Evolutionary conservation across 768 basidiomycete species (phyloP), one percentile per base, ranked within the genome.

Genomic region (Hygrocybe punicea): DNA sequence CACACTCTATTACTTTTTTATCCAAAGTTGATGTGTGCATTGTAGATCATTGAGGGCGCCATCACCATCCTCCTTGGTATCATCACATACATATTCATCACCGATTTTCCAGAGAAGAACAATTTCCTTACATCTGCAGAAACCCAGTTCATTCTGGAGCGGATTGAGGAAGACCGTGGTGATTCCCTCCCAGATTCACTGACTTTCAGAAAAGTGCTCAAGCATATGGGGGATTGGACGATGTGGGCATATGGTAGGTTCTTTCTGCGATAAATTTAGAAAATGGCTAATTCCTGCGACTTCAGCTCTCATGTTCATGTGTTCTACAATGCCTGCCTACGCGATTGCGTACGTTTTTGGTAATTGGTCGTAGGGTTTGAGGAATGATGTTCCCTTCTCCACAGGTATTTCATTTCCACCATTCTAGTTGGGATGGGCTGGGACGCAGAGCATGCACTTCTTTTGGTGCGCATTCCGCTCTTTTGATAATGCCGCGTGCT

Each of bases 351-450:
- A 57, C 10, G 70, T 65, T 24, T 23, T 44, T 54, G 46, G 36
- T 29, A 49, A n/a, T 40, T 58, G 13, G n/a, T 42, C 52, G 46
- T 19, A 51, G 33, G 13, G 6, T 14, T 23, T 55, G 33, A 39
- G 50, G 37, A 24, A 57, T 7, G 47, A 51, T 7, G 58, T 45
- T 55, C 45, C 33, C 19, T 25, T 56, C 33, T 10, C 19, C 36
- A 39, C 55, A 78, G 78, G 37, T 78, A 72, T 57, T 81, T 81
- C 55, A 60, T 81, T 29, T 76, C 79, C 6, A 72, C 76, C 53
- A 80, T 81, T 40, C 67, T 81, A 49, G 69, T 73, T 17, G 76
- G 77, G 3, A 76, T 81, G 76, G 80, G 80, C 13, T 81, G 80
- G 80, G 74, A 70, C 51, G 60, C 74, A 35, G 64, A 65, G 14